phyloP scores from a whole-genome alignment of 495 filamentous ascomycete genomes.

The Zalerion maritima region DNA sequence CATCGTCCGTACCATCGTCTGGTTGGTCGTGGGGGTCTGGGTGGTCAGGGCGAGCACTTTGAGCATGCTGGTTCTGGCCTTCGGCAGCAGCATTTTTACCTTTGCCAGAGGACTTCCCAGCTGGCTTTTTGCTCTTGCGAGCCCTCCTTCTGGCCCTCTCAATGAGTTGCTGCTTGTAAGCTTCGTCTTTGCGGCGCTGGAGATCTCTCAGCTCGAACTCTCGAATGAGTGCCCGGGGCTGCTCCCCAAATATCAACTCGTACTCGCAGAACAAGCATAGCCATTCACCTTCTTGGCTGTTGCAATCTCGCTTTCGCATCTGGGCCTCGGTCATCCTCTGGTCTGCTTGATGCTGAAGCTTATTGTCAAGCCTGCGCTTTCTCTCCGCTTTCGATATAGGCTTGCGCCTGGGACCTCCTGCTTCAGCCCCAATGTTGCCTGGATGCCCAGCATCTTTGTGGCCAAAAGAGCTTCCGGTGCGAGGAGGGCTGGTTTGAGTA shows the following conservation, averaged over 20 bases:
- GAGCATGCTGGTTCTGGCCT: slow-evolving; percentile 14
- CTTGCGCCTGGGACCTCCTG: slow-evolving; percentile 5
- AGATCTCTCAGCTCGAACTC: slow-evolving; percentile 93
- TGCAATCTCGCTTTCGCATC: too few species aligned
- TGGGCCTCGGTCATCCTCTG: slow-evolving; percentile 29
- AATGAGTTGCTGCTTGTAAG: slow-evolving; percentile 68
- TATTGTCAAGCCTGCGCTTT: slow-evolving; percentile 14
- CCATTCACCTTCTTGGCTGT: slow-evolving; percentile 72
- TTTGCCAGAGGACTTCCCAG: slow-evolving; percentile 48
- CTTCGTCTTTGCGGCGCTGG: slow-evolving; percentile 62
- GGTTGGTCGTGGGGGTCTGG: slow-evolving; percentile 25
- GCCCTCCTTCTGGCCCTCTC: slow-evolving; percentile 95
- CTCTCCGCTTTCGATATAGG: slow-evolving; percentile 11
- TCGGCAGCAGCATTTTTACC: slow-evolving; percentile 21
- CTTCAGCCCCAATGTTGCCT: slow-evolving; percentile 3
- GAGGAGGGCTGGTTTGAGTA: not conserved
- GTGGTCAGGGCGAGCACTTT: slow-evolving; percentile 2
- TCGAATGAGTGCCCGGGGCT: slow-evolving; percentile 71
- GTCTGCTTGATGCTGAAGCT: slow-evolving; percentile 19
- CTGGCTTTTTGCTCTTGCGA: slow-evolving; percentile 61
- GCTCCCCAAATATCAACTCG: slow-evolving; percentile 68
- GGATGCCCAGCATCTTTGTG: slow-evolving; percentile 4
- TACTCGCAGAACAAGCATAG: slow-evolving; percentile 92
- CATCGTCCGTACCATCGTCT: slow-evolving; percentile 20
- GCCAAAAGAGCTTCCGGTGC: not conserved